A percentile compares a stretch with the other conserved stretches of the same genome.
phyloP scores from a whole-genome alignment of 805 yeast genomes.

The Candida mattraensis region DNA sequence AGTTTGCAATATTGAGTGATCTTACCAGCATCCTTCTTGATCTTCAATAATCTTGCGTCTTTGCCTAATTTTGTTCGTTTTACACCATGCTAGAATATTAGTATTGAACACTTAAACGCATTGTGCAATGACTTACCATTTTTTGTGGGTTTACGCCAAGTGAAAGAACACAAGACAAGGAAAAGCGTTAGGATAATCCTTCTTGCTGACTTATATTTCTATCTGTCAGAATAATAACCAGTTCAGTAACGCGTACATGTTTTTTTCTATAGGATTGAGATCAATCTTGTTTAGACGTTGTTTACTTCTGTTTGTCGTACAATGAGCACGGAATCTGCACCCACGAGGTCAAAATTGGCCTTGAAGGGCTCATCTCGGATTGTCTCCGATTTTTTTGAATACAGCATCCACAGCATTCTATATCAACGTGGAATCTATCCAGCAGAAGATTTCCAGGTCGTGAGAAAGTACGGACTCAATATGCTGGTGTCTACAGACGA shows the following conservation, averaged over 20 bases:
- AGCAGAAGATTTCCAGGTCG: slow-evolving; percentile 75
- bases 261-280: too few species aligned
- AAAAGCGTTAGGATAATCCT: too few species aligned
- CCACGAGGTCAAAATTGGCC: slow-evolving; percentile 51
- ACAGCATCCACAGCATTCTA: slow-evolving; percentile 74
- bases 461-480: slow-evolving; percentile 76
- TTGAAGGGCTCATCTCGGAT: slow-evolving; percentile 76
- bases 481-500: slow-evolving; percentile 71
- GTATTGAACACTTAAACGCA: too few species aligned
- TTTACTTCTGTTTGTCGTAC: too few species aligned
- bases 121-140: slow-evolving; percentile 2
- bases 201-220: too few species aligned
- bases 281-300: too few species aligned
- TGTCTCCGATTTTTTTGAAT: slow-evolving; percentile 83
- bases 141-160: not conserved
- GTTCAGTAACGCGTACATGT: not conserved
- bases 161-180: too few species aligned
- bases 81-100: slow-evolving; percentile 73
- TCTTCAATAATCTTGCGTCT: slow-evolving; percentile 54
- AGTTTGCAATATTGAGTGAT: slow-evolving; percentile 55
- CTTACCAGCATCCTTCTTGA: slow-evolving; percentile 57
- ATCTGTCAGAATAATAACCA: slow-evolving; percentile 6
- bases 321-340: slow-evolving; percentile 20
- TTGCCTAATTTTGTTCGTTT: slow-evolving; percentile 57
- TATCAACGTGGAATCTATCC: slow-evolving; percentile 92